These are phyloP conservation scores for Cytospora schulzeri DNA, from an alignment of 2,329 filamentous ascomycete genomes.

Conservation along the genomic window DNA sequence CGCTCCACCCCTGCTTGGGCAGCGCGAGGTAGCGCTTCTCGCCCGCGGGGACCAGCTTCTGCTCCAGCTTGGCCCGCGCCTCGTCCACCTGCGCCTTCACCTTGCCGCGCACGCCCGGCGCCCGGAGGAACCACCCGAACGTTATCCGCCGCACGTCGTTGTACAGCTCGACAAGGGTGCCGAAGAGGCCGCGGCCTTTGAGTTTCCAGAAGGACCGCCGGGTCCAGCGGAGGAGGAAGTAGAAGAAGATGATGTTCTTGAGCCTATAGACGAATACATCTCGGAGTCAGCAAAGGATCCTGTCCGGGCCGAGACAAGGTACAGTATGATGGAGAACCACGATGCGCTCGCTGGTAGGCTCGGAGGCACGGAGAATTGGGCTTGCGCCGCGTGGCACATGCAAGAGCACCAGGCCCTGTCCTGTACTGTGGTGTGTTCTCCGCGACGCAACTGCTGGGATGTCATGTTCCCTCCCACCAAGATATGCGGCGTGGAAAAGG, in stretches of 20 bases:
- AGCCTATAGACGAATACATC: conserved; percentile 52
- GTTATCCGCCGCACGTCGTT: conserved; percentile 68
- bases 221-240: conserved; percentile 83
- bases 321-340: not conserved
- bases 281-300: not conserved
- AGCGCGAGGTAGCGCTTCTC: conserved; percentile 74
- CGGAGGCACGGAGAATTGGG: not conserved
- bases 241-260: conserved; percentile 84
- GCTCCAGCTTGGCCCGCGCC: conserved; percentile 76
- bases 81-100: conserved; percentile 84
- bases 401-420: no score
- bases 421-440: no score
- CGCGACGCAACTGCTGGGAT: no score
- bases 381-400: not conserved
- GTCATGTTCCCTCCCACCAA: no score
- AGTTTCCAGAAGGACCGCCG: conserved; percentile 82
- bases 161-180: conserved; percentile 76
- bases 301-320: not conserved
- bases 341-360: not conserved
- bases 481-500: no score
- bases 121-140: conserved; percentile 83
- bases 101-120: conserved; percentile 83
- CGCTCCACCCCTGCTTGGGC: conserved; percentile 80
- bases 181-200: conserved; percentile 84
- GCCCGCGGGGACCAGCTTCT: conserved; percentile 77